Base-by-base conservation (phyloP, 768 basidiomycete genomes). In the Boletus barrowsii region DNA sequence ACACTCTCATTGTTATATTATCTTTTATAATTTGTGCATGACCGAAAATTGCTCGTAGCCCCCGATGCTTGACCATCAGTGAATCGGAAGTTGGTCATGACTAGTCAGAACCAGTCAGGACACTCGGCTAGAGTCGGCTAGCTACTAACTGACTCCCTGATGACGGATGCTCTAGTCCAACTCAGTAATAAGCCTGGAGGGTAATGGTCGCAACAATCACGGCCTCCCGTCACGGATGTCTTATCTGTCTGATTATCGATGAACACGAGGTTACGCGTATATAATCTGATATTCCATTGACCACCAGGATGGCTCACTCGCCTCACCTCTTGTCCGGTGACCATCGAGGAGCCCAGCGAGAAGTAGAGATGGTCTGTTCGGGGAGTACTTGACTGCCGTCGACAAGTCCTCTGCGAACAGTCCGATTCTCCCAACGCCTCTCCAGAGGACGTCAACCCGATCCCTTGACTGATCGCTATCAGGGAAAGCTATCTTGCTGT, bases 381-480 rank as follows among this genome's bases (percentile, higher is more conserved):
- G 56, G 42, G 47, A 57, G 36, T 13, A 50, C 37, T 50, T 57
- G 55, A 57, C 33, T 50, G 24, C 55, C 2, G 22, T 6, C 11
- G 11, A 10, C 42, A 40, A 49, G 20, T 57, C 18, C 46, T 49
- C 40, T 17, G 47, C 36, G 43, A 52, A 44, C 47, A 49, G 42
- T 32, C 24, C 10, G 42, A 49, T 35, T 57, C 46, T 57, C 13
- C 37, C 30, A 13, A 30, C 10, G 32, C 11, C n/a, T 18, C 9
- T 17, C 20, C 22, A 26, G 15, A 7, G 41, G 10, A 41, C 13
- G 7, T 22, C 30, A 2, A 24, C 22, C 20, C 20, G 3, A 29
- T 29, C 29, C 8, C 29, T 29, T 29, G 8, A 8, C 29, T 2
- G 29, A 29, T 29, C 29, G 29, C 29, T 9, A 29, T 8, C 8